Base-by-base conservation (phyloP, 805 yeast species). In the Saturnispora quitensis region DNA sequence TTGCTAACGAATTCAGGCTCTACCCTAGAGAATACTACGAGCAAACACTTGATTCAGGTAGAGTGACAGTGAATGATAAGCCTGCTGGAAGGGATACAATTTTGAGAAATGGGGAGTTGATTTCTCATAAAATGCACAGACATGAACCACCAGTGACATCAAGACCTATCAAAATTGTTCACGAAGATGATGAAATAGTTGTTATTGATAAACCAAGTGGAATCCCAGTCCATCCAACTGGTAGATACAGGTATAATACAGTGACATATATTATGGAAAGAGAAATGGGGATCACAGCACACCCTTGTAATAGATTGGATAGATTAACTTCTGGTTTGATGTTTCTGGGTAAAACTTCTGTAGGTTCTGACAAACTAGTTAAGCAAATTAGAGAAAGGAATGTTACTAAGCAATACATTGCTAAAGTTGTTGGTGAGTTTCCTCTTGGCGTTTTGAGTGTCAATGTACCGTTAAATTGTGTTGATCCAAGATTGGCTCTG, bases 121-220 rank as follows among this genome's bases (percentile, higher is more conserved):
- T 91, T 17, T 74, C 80, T 27, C 97, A 91, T 66, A 70, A 82
- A 48, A 73, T 83, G 47, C 97, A 89, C 63, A 77, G 93, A 47
- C 97, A 91, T 62, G 99, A 93, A 62, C 97, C 97, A 2, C 80
- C 95, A 0, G 90, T 90, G 2, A 70, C 77, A 7, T 67, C 84
- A 50, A 36, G 71, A 66, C 76, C 77, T 0, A 81, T 89, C 47
- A 74, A 76, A 50, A 78, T 87, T 24, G 85, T 90, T 0, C 75
- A 74, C 62, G 87, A 89, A 60, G 83, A 88, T 63, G 89, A 84
- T 7, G 78, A 85, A 47, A 64, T 89, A 22, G 73, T 93, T 5
- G 95, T 86, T 3, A 83, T 93, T 22, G 96, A 91, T 65, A 93
- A 93, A 58, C 99, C 99, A 0, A 77, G 93, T 4, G 97, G 99